These are phyloP conservation scores for Saccharomycopsis sp. DNA, from an alignment of 805 yeast species.

Conservation along the genomic window DNA sequence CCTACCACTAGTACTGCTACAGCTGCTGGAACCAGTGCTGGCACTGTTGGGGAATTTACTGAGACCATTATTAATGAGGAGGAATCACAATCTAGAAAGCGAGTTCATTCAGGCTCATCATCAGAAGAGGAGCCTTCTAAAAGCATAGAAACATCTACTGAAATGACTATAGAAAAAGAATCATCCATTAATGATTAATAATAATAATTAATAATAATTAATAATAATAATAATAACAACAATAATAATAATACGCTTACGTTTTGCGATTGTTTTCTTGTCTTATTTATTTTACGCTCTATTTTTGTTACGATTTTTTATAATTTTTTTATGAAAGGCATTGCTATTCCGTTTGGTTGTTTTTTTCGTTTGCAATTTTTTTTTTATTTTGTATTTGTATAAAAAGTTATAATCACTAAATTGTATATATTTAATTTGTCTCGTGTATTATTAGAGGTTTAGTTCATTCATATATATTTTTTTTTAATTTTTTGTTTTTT, in stretches of 20 bases:
- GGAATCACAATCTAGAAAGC: slow-evolving; percentile 1
- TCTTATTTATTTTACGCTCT: too few relatives aligned
- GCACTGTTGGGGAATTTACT: background rate
- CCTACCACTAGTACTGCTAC: background rate
- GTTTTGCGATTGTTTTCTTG: too few relatives aligned
- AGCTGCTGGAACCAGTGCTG: background rate
- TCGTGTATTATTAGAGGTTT: too few relatives aligned
- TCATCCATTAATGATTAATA: background rate
- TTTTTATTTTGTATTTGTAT: too few relatives aligned
- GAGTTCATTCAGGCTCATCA: slow-evolving; percentile 12
- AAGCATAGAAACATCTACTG: background rate
- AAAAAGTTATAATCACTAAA: background rate
- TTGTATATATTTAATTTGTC: background rate
- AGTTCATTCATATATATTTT: too few relatives aligned
- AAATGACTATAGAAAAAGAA: background rate
- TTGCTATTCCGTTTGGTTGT: too few relatives aligned
- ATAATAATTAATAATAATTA: too few relatives aligned
- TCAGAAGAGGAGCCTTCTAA: background rate
- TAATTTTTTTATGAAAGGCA: too few relatives aligned
- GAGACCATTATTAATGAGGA: too few relatives aligned
- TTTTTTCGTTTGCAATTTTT: too few relatives aligned
- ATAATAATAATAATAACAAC: background rate
- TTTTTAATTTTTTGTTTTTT: background rate
- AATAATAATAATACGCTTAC: too few relatives aligned
- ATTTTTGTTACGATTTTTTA: too few relatives aligned